Base-by-base conservation (phyloP, 306 rosid species). In the Fragaria ananassa region DNA sequence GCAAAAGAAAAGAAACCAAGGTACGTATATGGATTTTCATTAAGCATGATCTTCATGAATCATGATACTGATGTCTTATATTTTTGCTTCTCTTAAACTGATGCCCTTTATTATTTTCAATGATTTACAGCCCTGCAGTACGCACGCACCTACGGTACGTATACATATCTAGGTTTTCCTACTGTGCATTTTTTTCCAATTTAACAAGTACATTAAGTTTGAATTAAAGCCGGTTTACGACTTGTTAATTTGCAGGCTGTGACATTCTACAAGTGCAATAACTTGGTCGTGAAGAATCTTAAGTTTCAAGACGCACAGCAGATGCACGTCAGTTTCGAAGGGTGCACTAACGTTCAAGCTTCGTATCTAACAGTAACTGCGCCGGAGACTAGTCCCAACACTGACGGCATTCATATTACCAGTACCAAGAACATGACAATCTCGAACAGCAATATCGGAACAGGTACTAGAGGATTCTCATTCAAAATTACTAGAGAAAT, bases 141-240 rank as follows among this genome's bases (percentile, higher is more conserved):
- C 75, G 80, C 79, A 79, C 15, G 97, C 98, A 42, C 97, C 98
- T 29, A 95, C 97, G 62, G 98, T 94, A 85, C 46, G 88, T 76
- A 1, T 8, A 4, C 10, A 8, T 0, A 15, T 31, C 6, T 8
- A 3, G 25, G 19, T 35, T 3, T n/a, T 4, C 6, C 5, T 37
- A 19, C 1, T 39, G 49, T 7, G 23, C 21, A 37, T 13, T 42
- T 42, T 42, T 42, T 54, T 21, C 44, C 23, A 15, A 8, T 54
- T 13, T 6, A 71, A 64, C 5, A 13, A 10, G 66, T 1, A 13
- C 5, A 56, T 72, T 21, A 39, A 41, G 21, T 14, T 69, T 46
- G 14, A 70, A 31, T 29, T 17, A 44, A 58, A 4, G 61, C 61
- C 10, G 44, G 50, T 45, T 46, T 62, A 31, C 41, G 6, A 29